Base-by-base conservation (phyloP, 1,139 yeast genomes). In the Zhuliangozyma blackwelliae region DNA sequence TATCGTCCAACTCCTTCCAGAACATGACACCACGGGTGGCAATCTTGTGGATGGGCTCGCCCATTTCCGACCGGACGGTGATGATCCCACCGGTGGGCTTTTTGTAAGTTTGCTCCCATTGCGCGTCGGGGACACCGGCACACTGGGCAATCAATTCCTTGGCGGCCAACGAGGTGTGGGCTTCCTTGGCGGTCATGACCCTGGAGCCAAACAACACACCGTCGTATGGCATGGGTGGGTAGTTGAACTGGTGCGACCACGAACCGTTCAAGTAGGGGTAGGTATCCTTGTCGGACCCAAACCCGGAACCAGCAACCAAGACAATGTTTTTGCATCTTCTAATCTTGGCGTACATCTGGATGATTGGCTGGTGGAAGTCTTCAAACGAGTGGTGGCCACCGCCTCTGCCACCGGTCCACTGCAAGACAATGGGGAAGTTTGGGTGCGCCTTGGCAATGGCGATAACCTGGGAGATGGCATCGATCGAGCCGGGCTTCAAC, bases 321-420 rank as follows among this genome's bases (percentile, higher is more conserved):
- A 90, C 75, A 52, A 92, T 87, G 70, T 92, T 92, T 34, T 87
- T 59, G 55, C 90, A 84, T 67, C 89, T 85, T 78, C 99, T 86
- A 56, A 92, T 85, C 72, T 86, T 85, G 50, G 96, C 74, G 68
- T 92, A 92, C 92, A 90, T 92, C 64, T 88, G 96, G 57, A 92
- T 70, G 52, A 92, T 78, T 52, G 98, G 98, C 57, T 90, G 92
- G 64, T 92, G 98, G 94, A 90, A 89, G 68, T 92, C 98, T 74
- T 92, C 99, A 59, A 82, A 92, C 40, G 97, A 90, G 67, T 92
- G 99, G 64, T 92, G 99, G 58, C 99, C 99, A 77, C 99, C 99
- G 71, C 97, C 99, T 78, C 99, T 90, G 63, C 99, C 99, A 77
- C 97, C 98, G 47, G 99, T 92, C 99, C 99, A 92, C 75, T 92